Conservation (phyloP, 2,329 filamentous ascomycete genomes). For the Colletotrichum neosansevieriae region DNA sequence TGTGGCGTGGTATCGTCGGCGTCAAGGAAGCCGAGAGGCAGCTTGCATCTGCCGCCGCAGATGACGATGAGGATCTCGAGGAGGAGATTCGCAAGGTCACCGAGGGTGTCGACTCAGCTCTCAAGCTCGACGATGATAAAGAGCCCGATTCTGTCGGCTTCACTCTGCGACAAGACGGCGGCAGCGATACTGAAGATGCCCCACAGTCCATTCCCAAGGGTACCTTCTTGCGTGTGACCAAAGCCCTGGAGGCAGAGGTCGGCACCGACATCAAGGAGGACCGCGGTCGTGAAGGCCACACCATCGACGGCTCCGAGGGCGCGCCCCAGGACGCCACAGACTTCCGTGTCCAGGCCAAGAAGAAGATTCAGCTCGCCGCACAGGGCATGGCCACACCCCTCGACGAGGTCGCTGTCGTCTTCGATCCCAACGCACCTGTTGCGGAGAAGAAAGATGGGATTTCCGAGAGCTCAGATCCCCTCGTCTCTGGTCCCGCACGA, state of each 20-base stretch:
- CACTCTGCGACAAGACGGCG: not conserved
- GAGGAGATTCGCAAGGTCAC: constrained; percentile 59
- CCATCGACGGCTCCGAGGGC: constrained; percentile 24
- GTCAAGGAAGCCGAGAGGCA: constrained; percentile 67
- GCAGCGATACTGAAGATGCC: constrained; percentile 13
- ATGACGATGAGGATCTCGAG: constrained; percentile 51
- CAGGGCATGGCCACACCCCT: constrained; percentile 30
- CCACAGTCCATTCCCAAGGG: constrained; percentile 1
- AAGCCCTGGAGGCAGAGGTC: constrained; percentile 18
- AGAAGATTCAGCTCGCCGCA: constrained; percentile 33
- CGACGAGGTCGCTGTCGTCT: constrained; percentile 32
- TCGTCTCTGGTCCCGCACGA: constrained; percentile 3
- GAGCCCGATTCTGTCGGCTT: constrained; percentile 8
- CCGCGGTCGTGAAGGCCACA: constrained; percentile 31
- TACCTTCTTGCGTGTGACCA: constrained; percentile 2
- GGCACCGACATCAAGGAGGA: constrained; percentile 36
- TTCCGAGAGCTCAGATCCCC: not conserved
- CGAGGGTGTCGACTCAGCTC: constrained; percentile 50
- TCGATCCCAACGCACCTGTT: constrained; percentile 25
- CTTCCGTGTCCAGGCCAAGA: constrained; percentile 36
- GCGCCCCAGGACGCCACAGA: constrained; percentile 26
- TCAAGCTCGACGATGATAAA: constrained; percentile 48
- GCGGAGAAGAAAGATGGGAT: constrained; percentile 19
- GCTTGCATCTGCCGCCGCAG: constrained; percentile 49
- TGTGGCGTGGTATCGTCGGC: constrained; percentile 79